phyloP scores from a whole-genome alignment of 768 basidiomycete species.

The Podaxis carcinomalis region DNA sequence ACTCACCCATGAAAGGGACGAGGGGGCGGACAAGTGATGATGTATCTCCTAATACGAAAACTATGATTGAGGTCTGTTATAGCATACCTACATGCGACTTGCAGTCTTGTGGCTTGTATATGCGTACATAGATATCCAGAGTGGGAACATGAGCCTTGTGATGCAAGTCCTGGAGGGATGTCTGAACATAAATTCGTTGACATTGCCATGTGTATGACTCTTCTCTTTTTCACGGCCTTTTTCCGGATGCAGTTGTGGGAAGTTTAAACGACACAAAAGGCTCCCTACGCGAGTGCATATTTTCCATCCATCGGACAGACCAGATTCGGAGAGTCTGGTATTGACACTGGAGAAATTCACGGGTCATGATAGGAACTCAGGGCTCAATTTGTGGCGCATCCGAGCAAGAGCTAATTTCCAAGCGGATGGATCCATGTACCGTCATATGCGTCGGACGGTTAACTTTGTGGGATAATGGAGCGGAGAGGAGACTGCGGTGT shows the following conservation, averaged over 20 bases:
- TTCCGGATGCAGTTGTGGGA: background rate
- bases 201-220: background rate
- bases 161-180: background rate
- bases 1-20: background rate
- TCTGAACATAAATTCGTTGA: background rate
- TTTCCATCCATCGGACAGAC: background rate
- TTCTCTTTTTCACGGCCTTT: slow-evolving; percentile 3
- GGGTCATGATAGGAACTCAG: background rate
- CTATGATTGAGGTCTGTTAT: background rate
- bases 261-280: background rate
- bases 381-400: background rate
- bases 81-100: no score
- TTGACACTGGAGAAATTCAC: background rate
- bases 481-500: background rate
- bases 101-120: background rate
- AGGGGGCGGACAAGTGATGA: background rate
- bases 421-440: background rate
- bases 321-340: background rate
- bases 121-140: background rate
- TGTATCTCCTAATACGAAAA: background rate
- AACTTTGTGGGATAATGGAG: background rate
- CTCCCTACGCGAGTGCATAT: background rate
- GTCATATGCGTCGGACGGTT: background rate
- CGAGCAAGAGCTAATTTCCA: background rate
- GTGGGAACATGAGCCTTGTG: background rate